These are phyloP conservation scores for Alternaria gaisen DNA, from an alignment of 2,329 filamentous ascomycete genomes.

Conservation along the genomic window DNA sequence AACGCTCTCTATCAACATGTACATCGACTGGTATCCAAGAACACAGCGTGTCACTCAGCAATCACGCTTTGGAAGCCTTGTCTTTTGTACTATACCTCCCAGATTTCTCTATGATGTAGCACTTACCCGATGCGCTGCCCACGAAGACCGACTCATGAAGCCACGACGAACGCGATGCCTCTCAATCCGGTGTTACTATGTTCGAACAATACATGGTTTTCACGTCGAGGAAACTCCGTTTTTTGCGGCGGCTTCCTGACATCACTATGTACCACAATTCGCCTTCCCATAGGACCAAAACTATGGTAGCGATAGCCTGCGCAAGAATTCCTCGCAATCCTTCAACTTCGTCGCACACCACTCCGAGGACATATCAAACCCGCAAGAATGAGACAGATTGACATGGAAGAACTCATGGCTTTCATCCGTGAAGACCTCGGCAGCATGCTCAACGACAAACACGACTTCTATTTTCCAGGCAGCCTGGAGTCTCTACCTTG, in stretches of 20 bases:
- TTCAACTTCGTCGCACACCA: not conserved
- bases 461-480: no score
- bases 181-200: not conserved
- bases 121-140: not conserved
- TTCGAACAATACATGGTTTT: not conserved
- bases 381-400: not conserved
- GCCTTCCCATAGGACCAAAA: conserved; percentile 11
- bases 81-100: not conserved
- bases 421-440: not conserved
- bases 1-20: not conserved
- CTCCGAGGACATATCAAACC: not conserved
- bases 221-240: not conserved
- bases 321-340: not conserved
- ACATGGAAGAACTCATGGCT: not conserved
- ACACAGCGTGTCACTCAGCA: not conserved
- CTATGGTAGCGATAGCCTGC: conserved; percentile 4
- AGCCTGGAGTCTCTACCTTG: conserved; percentile 5
- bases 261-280: not conserved
- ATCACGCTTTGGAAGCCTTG: not conserved
- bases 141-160: not conserved
- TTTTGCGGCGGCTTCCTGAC: no score
- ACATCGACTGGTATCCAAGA: not conserved
- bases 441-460: not conserved
- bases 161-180: not conserved
- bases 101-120: not conserved